A percentile compares a stretch with the other conserved stretches of the same genome.
Evolutionary conservation across 345 rosid genomes (phyloP).

Genomic region (Chamaenerion angustifolium): DNA sequence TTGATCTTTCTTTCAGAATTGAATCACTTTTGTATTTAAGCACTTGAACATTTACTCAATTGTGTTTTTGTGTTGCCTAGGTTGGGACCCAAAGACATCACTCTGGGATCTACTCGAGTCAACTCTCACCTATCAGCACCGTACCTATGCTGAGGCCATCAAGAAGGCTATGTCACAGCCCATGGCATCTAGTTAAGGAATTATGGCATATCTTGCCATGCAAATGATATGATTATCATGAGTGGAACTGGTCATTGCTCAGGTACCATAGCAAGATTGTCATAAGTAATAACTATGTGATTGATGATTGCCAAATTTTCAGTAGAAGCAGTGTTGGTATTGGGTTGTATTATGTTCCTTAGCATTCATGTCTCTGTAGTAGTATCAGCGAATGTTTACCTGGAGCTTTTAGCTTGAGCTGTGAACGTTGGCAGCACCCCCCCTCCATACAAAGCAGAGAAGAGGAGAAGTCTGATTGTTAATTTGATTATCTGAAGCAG

Average conservation of each 20-base stretch:
- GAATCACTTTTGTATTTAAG: neutral
- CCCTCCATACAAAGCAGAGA: too few relatives aligned
- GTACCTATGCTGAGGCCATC: constrained; percentile 40
- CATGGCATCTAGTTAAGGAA: constrained; percentile 8
- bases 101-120: constrained; percentile 42
- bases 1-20: neutral
- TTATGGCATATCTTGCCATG: neutral
- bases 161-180: constrained; percentile 30
- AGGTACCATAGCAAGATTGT: too few relatives aligned
- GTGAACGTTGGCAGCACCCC: neutral
- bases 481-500: too few relatives aligned
- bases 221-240: too few relatives aligned
- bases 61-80: constrained; percentile 4
- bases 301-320: too few relatives aligned
- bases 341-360: too few relatives aligned
- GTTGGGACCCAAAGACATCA: constrained; percentile 48
- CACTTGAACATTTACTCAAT: neutral
- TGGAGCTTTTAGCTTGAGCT: too few relatives aligned
- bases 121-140: constrained; percentile 42
- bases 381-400: too few relatives aligned
- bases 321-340: too few relatives aligned
- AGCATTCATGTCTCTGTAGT: too few relatives aligned
- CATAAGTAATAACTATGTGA: too few relatives aligned
- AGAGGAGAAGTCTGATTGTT: too few relatives aligned
- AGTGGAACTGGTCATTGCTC: neutral